These are phyloP conservation scores for Microdochium nivale DNA, from an alignment of 2,329 filamentous ascomycete species.

Conservation along the genomic window DNA sequence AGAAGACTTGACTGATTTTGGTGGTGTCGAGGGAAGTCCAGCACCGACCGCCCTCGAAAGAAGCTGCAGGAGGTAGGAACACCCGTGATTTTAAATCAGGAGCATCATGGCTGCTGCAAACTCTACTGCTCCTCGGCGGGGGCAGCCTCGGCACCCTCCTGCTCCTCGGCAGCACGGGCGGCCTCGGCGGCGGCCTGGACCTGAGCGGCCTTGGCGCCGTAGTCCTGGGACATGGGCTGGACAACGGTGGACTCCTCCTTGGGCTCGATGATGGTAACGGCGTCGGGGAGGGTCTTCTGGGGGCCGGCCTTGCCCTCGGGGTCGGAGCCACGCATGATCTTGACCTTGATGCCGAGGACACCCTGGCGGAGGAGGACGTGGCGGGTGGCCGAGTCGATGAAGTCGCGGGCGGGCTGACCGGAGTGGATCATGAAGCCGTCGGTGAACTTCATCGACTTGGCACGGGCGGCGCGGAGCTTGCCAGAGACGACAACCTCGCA, in stretches of 20 bases:
- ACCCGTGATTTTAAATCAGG: neutral
- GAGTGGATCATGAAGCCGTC: slow-evolving; percentile 99
- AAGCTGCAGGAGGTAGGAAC: neutral
- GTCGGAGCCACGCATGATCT: slow-evolving; percentile 99
- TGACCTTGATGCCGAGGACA: slow-evolving; percentile 99
- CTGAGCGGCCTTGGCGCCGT: slow-evolving; percentile 79
- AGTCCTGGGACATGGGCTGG: slow-evolving; percentile 96
- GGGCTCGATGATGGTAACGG: slow-evolving; percentile 99
- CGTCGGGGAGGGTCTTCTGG: slow-evolving; percentile 94
- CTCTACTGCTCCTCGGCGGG: slow-evolving; percentile 36
- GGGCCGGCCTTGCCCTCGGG: slow-evolving; percentile 98
- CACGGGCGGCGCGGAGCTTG: slow-evolving; percentile 97
- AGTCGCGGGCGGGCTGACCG: slow-evolving; percentile 98
- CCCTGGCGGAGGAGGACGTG: slow-evolving; percentile 99
- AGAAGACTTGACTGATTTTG: neutral
- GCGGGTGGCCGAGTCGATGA: slow-evolving; percentile 96
- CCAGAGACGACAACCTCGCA: slow-evolving; percentile 99
- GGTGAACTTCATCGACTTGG: slow-evolving; percentile 99
- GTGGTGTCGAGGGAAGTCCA: slow-evolving; percentile 16
- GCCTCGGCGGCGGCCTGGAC: slow-evolving; percentile 59
- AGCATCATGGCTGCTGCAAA: slow-evolving; percentile 4
- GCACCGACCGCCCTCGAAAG: slow-evolving; percentile 25
- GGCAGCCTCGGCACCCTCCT: slow-evolving; percentile 42
- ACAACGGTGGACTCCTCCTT: slow-evolving; percentile 97
- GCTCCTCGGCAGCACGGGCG: slow-evolving; percentile 42